phyloP scores from a whole-genome alignment of 495 filamentous ascomycete genomes.

The Xylaria intraflava region DNA sequence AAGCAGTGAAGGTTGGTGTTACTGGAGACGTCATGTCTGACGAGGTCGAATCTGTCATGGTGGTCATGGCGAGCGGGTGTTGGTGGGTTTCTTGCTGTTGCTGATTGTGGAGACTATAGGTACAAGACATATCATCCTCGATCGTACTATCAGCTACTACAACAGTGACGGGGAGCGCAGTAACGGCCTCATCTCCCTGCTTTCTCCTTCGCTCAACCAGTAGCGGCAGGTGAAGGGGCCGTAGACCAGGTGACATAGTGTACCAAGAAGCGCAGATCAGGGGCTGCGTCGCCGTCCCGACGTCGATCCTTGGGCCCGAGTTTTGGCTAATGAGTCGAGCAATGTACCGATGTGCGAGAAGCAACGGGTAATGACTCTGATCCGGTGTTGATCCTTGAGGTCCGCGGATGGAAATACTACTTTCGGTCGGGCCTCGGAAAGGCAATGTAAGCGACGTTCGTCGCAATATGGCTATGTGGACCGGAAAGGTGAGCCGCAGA shows the following conservation, averaged over 20 bases:
- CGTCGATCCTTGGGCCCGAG: not conserved
- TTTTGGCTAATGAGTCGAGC: not conserved
- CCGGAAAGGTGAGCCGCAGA: not conserved
- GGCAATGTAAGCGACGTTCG: not conserved
- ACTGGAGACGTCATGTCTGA: slow-evolving; percentile 55
- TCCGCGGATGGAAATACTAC: not conserved
- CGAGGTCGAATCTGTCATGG: slow-evolving; percentile 43
- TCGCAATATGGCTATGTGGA: not conserved
- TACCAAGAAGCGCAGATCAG: slow-evolving; percentile 2
- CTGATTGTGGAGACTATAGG: not conserved
- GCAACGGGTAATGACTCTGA: not conserved
- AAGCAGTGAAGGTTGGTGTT: slow-evolving; percentile 54
- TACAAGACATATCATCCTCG: slow-evolving; percentile 1
- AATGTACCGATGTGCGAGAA: not conserved
- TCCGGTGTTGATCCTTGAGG: not conserved
- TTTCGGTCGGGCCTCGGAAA: not conserved
- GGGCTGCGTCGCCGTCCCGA: slow-evolving; percentile 7
- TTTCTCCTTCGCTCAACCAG: slow-evolving; percentile 47
- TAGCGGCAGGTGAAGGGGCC: slow-evolving; percentile 43
- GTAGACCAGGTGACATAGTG: slow-evolving; percentile 46
- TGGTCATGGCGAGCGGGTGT: slow-evolving; percentile 26
- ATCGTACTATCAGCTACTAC: not conserved
- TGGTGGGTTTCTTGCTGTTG: slow-evolving; percentile 2
- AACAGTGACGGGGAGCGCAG: slow-evolving; percentile 6
- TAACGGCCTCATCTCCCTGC: slow-evolving; percentile 27